Conservation (phyloP, 345 rosid species). For the Aquilaria yunnanensis region DNA sequence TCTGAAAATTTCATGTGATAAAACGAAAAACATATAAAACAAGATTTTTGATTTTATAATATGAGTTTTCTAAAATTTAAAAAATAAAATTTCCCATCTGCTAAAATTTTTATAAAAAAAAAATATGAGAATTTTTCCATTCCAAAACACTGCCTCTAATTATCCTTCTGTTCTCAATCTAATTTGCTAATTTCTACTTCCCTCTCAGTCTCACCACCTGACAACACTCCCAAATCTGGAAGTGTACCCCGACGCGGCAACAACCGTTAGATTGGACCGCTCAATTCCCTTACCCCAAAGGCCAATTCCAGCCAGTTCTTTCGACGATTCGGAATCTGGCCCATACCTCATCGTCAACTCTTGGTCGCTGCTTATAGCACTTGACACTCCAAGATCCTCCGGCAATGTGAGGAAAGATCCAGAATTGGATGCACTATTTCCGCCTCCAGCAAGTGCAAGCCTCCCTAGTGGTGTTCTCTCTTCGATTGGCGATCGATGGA, state of each 20-base stretch:
- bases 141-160: no score
- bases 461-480: constrained; percentile 67
- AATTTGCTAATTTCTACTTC: no score
- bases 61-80: no score
- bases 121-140: no score
- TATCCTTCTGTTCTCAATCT: no score
- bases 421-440: constrained; percentile 76
- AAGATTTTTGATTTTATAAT: no score
- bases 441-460: constrained; percentile 71
- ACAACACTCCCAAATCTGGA: constrained; percentile 17
- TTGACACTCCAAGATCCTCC: constrained; percentile 34
- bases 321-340: constrained; percentile 35
- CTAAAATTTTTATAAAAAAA: no score
- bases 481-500: constrained; percentile 26
- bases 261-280: constrained; percentile 39
- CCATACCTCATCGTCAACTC: constrained; percentile 61
- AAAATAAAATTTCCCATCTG: no score
- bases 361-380: constrained; percentile 53
- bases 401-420: constrained; percentile 76
- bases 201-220: neutral
- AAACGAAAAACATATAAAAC: no score
- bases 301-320: constrained; percentile 38
- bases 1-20: no score
- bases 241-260: constrained; percentile 60
- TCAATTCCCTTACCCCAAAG: constrained; percentile 70